phyloP scores from a whole-genome alignment of 2,329 filamentous ascomycete genomes.

The Huntiella savannae region DNA sequence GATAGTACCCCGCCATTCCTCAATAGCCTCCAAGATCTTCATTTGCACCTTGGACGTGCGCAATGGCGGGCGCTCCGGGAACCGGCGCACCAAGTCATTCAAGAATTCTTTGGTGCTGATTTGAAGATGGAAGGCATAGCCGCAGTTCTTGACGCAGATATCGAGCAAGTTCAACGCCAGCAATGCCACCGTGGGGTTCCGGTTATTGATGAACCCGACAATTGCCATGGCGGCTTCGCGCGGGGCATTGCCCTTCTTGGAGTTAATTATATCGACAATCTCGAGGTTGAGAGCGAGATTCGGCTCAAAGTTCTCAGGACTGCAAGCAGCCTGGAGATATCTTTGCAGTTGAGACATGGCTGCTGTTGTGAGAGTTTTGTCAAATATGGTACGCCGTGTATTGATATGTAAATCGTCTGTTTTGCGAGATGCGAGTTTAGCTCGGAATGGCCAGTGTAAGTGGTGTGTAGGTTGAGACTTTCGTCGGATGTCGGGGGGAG shows the following conservation, averaged over 20 bases:
- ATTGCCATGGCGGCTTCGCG: conserved; percentile 88
- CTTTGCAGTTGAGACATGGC: conserved; percentile 68
- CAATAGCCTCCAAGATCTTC: conserved; percentile 86
- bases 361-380: too few relatives aligned
- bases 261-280: conserved; percentile 89
- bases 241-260: conserved; percentile 88
- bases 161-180: conserved; percentile 83
- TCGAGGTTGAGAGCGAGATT: conserved; percentile 93
- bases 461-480: too few relatives aligned
- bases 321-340: conserved; percentile 91
- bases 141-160: conserved; percentile 99
- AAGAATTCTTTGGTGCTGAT: conserved; percentile 98
- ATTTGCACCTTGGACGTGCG: conserved; percentile 73
- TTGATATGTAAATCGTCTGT: too few relatives aligned
- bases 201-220: conserved; percentile 86
- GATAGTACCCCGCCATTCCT: conserved; percentile 96
- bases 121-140: conserved; percentile 95
- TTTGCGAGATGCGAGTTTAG: too few relatives aligned
- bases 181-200: conserved; percentile 86
- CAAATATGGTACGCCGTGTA: too few relatives aligned
- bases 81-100: conserved; percentile 90
- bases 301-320: conserved; percentile 92
- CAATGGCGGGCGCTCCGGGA: conserved; percentile 80
- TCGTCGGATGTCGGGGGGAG: too few relatives aligned
- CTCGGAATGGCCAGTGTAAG: too few relatives aligned